Base-by-base conservation (phyloP, 805 yeast species). In the Starmerella ratchasimensis region DNA sequence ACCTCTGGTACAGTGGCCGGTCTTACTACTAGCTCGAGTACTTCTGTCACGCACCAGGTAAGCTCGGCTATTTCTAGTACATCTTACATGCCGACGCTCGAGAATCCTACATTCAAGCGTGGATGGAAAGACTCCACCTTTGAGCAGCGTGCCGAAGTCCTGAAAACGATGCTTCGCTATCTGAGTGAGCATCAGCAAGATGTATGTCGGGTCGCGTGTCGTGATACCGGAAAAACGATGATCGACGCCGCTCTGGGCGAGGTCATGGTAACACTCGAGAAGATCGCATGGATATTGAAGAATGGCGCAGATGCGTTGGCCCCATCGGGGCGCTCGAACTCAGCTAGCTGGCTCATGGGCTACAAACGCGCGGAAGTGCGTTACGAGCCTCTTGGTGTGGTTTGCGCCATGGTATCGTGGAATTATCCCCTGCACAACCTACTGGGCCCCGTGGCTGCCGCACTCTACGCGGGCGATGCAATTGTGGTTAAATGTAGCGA, bases 211-310 rank as follows among this genome's bases (percentile, higher is more conserved):
- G 79, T 90, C 7, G 96, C 97, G 0, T 90, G 97, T 56, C 68
- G 98, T 47, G 98, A 90, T 54, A 79, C 94, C 15, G 99, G 98
- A 22, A 90, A 90, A 56, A 86, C 97, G 1, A 77, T 80, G 76
- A 64, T 90, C 29, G 97, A 90, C 61, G 97, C 97, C 3, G 76
- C 90, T 33, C 49, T 60, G 17, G 96, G 96, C 35, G 95, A 88
- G 60, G 82, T 90, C 33, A 69, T 90, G 72, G 97, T 86, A 13
- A 88, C 98, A 0, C 65, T 88, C 42, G 98, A 90, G 56, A 90
- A 90, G 57, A 61, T 88, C 50, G 76, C 77, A 47, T 90, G 99
- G 99, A 74, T 80, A 31, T 65, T 83, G 38, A 69, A 75, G 43
- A 73, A 90, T 55, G 98, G 97, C 28, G 88, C 76, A 48, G 61